Percentiles rank a stretch among this genome's conserved stretches.
Conservation (phyloP, 1,284 basidiomycete genomes). For the Moesziomyces parantarcticus region DNA sequence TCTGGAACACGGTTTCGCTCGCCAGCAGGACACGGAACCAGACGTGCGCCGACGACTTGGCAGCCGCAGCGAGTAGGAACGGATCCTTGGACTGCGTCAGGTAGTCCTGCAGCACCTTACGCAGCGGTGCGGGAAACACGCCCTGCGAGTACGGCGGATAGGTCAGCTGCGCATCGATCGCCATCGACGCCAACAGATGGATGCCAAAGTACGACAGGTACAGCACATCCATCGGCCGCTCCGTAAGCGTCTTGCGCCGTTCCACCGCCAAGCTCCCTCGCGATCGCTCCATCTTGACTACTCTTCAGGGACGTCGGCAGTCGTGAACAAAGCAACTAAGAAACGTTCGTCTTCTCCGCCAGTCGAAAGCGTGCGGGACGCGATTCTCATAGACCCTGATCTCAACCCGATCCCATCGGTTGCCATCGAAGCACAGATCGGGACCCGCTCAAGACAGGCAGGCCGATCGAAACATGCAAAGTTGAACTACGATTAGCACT, state of each 20-base stretch:
- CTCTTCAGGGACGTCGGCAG: not conserved
- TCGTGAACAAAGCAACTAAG: not conserved
- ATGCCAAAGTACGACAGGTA: constrained; percentile 52
- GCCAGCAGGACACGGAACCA: constrained; percentile 50
- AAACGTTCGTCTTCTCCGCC: not conserved
- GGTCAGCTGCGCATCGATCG: constrained; percentile 50
- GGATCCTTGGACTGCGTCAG: constrained; percentile 43
- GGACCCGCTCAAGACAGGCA: no score
- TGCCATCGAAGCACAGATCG: no score
- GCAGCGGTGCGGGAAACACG: constrained; percentile 38
- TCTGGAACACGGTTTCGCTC: constrained; percentile 49
- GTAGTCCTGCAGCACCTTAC: constrained; percentile 41
- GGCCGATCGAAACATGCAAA: not conserved
- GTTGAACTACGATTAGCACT: constrained; percentile 1
- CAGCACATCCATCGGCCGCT: constrained; percentile 37
- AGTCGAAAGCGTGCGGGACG: not conserved
- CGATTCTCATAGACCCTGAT: not conserved
- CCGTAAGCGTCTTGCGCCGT: constrained; percentile 4
- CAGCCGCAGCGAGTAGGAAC: constrained; percentile 30
- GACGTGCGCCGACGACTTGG: constrained; percentile 23
- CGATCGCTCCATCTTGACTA: constrained; percentile 1
- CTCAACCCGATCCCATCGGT: not conserved
- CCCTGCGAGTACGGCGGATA: constrained; percentile 42
- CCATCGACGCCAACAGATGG: constrained; percentile 46
- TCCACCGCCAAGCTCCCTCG: not conserved